Evolutionary conservation across 306 rosid genomes (phyloP).

Genomic region (Ammopiptanthus mongolicus): DNA sequence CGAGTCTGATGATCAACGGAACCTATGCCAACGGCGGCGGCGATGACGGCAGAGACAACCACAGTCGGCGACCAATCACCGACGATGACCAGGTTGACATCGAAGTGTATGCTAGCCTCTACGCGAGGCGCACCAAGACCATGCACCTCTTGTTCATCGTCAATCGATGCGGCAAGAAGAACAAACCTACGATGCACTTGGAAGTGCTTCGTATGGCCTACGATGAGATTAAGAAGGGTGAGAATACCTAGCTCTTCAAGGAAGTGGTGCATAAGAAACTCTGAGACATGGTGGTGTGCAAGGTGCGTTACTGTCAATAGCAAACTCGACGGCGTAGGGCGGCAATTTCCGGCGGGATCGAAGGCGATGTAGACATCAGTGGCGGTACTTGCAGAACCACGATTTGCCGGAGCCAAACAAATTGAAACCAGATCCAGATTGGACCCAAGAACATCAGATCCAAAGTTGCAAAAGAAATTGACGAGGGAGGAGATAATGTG

Average conservation of each 20-base stretch:
- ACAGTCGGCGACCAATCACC: conserved; percentile 54
- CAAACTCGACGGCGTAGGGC: too few species aligned
- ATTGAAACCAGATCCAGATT: too few species aligned
- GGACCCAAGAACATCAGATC: too few species aligned
- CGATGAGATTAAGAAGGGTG: conserved; percentile 98
- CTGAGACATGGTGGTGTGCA: too few species aligned
- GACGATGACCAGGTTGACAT: conserved; percentile 93
- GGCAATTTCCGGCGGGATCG: too few species aligned
- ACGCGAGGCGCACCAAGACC: conserved; percentile 84
- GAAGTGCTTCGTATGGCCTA: conserved; percentile 96
- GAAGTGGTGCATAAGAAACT: conserved; percentile 81
- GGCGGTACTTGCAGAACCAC: too few species aligned
- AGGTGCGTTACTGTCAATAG: too few species aligned
- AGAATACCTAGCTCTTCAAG: conserved; percentile 71
- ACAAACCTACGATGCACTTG: conserved; percentile 54
- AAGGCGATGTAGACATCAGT: too few species aligned
- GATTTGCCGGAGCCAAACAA: too few species aligned
- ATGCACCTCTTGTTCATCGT: conserved; percentile 76
- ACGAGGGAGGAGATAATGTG: too few species aligned
- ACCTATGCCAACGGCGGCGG: conserved; percentile 73
- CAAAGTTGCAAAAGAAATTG: too few species aligned
- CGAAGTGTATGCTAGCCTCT: conserved; percentile 82
- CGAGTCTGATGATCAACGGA: conserved; percentile 73
- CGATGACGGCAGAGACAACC: conserved; percentile 45
- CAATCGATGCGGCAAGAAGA: conserved; percentile 38